These are phyloP conservation scores for Calonectria henricotiae DNA, from an alignment of 2,329 filamentous ascomycete species.

Conservation along the genomic window DNA sequence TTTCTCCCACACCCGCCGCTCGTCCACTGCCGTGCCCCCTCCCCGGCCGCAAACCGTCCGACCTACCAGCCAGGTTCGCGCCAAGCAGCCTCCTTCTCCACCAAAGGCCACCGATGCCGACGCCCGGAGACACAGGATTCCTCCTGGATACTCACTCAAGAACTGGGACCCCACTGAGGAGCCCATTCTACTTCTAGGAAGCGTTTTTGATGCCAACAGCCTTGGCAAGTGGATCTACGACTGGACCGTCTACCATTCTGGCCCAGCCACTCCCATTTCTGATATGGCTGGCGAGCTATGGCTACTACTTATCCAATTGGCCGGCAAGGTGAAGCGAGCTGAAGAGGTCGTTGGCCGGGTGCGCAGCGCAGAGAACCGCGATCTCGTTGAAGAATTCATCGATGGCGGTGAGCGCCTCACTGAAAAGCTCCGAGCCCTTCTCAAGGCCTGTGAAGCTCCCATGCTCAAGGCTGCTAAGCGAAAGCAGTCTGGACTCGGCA, in stretches of 20 bases:
- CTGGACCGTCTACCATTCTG: constrained; percentile 96
- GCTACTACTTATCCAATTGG: constrained; percentile 93
- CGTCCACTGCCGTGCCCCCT: constrained; percentile 65
- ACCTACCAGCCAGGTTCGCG: constrained; percentile 56
- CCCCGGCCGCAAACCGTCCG: constrained; percentile 70
- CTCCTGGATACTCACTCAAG: constrained; percentile 92
- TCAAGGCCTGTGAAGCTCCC: constrained; percentile 92
- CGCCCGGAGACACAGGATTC: constrained; percentile 80
- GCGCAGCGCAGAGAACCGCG: constrained; percentile 79
- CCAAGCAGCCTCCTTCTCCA: constrained; percentile 56
- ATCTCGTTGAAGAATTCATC: constrained; percentile 92
- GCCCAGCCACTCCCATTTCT: constrained; percentile 85
- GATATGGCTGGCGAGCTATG: constrained; percentile 96
- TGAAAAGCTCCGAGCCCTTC: constrained; percentile 86
- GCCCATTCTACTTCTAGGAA: constrained; percentile 93
- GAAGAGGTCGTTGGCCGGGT: constrained; percentile 85
- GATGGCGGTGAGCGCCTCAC: constrained; percentile 90
- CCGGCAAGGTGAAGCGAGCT: constrained; percentile 93
- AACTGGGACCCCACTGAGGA: constrained; percentile 98
- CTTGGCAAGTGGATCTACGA: constrained; percentile 99
- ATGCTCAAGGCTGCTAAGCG: constrained; percentile 95
- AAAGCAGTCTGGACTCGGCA: constrained; percentile 79
- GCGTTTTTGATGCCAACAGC: constrained; percentile 97
- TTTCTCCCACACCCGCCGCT: constrained; percentile 64
- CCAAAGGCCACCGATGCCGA: constrained; percentile 73